Percentiles rank a stretch among this genome's conserved stretches.
phyloP scores from a whole-genome alignment of 2,329 filamentous ascomycete genomes.

The Cryphonectria radicalis region DNA sequence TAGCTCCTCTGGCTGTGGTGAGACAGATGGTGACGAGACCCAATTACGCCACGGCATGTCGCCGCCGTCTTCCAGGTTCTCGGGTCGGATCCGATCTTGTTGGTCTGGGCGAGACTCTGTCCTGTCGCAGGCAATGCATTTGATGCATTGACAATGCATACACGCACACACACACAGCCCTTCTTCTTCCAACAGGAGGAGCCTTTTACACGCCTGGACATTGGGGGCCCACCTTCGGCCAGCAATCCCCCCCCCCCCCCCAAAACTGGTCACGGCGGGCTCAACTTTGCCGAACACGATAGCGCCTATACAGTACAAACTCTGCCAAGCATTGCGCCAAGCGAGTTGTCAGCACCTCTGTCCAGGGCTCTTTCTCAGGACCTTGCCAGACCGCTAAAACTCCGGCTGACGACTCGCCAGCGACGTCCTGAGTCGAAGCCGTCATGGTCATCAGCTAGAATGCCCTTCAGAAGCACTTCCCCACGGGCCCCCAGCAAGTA shows the following conservation, averaged over 20 bases:
- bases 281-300: not conserved
- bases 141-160: not conserved
- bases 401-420: not conserved
- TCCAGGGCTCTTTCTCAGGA: not conserved
- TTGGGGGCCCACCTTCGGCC: not conserved
- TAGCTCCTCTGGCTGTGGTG: not conserved
- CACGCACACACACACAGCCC: not conserved
- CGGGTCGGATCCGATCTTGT: not conserved
- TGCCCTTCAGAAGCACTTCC: not conserved
- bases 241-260: not conserved
- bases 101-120: not conserved
- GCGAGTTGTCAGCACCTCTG: constrained; percentile 9
- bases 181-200: not conserved
- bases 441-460: not conserved
- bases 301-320: not conserved
- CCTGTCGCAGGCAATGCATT: not conserved
- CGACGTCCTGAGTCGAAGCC: constrained; percentile 9
- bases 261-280: not conserved
- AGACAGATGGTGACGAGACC: not conserved
- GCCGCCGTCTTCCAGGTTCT: not conserved
- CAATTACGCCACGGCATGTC: not conserved
- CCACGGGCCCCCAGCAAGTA: not conserved
- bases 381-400: not conserved
- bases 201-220: not conserved
- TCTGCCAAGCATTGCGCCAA: constrained; percentile 3